Conservation (phyloP, 345 rosid species). For the Dimocarpus longan region DNA sequence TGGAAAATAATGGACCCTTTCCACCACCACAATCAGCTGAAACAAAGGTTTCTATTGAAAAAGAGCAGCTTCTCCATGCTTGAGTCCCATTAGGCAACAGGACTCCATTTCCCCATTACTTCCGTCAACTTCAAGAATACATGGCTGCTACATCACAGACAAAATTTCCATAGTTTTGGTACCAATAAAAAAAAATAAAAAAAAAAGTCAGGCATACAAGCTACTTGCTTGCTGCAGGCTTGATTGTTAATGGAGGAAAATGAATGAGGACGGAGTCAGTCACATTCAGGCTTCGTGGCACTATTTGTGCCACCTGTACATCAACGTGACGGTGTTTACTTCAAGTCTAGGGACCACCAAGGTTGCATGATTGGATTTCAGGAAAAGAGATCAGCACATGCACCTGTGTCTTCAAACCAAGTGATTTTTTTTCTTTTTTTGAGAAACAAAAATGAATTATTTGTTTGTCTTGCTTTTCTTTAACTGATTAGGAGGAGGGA, state of each 20-base stretch:
- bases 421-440: too few relatives aligned
- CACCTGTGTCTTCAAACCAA: not conserved
- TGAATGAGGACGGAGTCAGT: not conserved
- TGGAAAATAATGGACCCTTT: constrained; percentile 30
- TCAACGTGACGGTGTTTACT: not conserved
- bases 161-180: too few relatives aligned
- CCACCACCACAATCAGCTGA: constrained; percentile 27
- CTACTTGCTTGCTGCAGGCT: constrained; percentile 15
- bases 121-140: too few relatives aligned
- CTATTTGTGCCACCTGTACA: constrained; percentile 12
- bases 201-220: not conserved
- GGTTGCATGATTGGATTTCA: constrained; percentile 7
- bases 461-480: constrained; percentile 6
- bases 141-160: too few relatives aligned
- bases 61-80: constrained; percentile 42
- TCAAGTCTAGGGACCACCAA: constrained; percentile 9
- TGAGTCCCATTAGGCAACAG: constrained; percentile 14
- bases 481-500: constrained; percentile 7
- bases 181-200: too few relatives aligned
- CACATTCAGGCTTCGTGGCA: not conserved
- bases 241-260: constrained; percentile 1
- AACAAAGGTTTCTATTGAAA: constrained; percentile 32
- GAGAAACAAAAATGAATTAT: not conserved
- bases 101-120: not conserved
- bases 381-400: not conserved